Evolutionary conservation across 2,329 filamentous ascomycete species (phyloP).

Genomic region (Colletotrichum ledebouriae): DNA sequence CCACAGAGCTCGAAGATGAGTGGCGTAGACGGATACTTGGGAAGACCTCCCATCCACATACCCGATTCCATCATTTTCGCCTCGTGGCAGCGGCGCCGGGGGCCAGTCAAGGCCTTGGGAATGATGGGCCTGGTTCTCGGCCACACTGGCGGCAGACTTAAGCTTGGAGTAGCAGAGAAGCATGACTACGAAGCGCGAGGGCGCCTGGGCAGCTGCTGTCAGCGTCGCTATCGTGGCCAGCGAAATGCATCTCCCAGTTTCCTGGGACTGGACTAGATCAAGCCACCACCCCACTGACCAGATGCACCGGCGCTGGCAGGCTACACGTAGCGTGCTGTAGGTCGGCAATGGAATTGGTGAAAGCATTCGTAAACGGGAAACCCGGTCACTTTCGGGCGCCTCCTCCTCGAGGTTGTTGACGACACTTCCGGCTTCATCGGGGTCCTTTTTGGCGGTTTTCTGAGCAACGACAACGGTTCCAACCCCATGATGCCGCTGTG

Average conservation of each 20-base stretch:
- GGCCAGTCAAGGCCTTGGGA: slow-evolving; percentile 7
- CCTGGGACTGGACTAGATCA: slow-evolving; percentile 3
- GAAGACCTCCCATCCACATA: slow-evolving; percentile 14
- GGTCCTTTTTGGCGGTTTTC: too few species aligned
- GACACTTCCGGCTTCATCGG: slow-evolving; percentile 36
- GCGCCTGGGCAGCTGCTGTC: slow-evolving; percentile 32
- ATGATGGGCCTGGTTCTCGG: slow-evolving; percentile 25
- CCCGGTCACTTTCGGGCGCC: slow-evolving; percentile 13
- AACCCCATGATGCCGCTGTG: slow-evolving; percentile 28
- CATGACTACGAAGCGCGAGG: slow-evolving; percentile 7
- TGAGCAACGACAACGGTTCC: slow-evolving; percentile 28
- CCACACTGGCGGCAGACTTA: slow-evolving; percentile 30
- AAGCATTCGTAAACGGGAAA: slow-evolving; percentile 5
- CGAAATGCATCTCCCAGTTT: not conserved
- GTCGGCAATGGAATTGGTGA: slow-evolving; percentile 19
- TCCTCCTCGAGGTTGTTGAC: slow-evolving; percentile 3
- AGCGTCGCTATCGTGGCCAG: slow-evolving; percentile 1
- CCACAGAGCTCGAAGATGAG: not conserved
- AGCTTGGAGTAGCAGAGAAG: not conserved
- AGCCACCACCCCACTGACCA: not conserved
- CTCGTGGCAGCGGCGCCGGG: slow-evolving; percentile 18
- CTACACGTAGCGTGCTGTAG: not conserved
- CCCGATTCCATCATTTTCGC: slow-evolving; percentile 3
- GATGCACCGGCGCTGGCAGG: slow-evolving; percentile 3
- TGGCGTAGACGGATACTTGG: slow-evolving; percentile 32